phyloP scores from a whole-genome alignment of 208 protist genomes.

The Entamoeba histolytica region DNA sequence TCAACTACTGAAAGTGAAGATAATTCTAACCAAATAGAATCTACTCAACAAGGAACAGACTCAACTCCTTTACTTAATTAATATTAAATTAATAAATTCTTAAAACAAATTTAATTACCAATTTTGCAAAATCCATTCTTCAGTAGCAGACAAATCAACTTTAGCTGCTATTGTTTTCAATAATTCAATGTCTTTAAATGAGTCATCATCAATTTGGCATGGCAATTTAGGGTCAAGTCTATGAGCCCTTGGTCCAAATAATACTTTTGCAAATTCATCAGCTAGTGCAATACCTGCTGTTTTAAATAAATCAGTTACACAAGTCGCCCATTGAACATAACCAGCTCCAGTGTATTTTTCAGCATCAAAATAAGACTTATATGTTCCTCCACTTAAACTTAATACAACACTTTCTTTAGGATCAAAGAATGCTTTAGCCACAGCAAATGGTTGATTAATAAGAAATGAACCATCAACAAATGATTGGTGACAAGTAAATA shows the following conservation, averaged over 20 bases:
- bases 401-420: background rate
- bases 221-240: background rate
- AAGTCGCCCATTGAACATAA: background rate
- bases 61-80: too few relatives aligned
- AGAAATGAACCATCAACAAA: background rate
- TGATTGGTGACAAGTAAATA: background rate
- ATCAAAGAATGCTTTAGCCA: background rate
- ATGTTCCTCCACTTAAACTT: background rate
- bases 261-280: background rate
- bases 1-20: too few relatives aligned
- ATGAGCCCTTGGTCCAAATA: background rate
- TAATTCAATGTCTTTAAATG: background rate
- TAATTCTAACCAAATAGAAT: too few relatives aligned
- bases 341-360: background rate
- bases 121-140: background rate
- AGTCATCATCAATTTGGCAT: background rate
- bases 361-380: background rate
- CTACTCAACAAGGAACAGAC: too few relatives aligned
- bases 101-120: background rate
- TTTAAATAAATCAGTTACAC: background rate
- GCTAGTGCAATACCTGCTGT: background rate
- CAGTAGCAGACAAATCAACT: background rate
- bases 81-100: too few relatives aligned
- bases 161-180: background rate
- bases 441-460: background rate